Base-by-base conservation (phyloP, 108 stramenopile species). In the Skeletonema costatum region DNA sequence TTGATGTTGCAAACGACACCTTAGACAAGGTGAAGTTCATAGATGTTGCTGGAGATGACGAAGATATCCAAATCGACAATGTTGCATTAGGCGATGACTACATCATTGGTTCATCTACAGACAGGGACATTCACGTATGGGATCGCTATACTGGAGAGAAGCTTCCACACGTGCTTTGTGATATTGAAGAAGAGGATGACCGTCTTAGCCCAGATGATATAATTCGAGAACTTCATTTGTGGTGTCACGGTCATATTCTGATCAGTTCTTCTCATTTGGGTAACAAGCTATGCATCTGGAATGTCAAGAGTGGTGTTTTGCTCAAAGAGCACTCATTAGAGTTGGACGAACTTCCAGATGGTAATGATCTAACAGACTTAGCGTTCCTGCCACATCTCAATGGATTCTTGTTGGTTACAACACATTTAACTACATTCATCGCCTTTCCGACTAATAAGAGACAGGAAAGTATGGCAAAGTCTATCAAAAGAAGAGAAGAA, bases 101-200 rank as follows among this genome's bases (percentile, higher is more conserved):
- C 32, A 53, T 70, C 10, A 13, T 29, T 51, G 68, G 68, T 4
- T 31, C 35, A 5, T 70, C 48, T 70, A 31, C 3, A 11, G 16
- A 51, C 32, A 70, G 29, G 17, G 30, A 56, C 2, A 29, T 70
- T 6, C 68, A 70, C 17, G 32, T 70, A 14, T 70, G 68, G 68
- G 50, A 70, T 35, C 68, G 68, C 16, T n/a, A 0, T 13, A 53
- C 68, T 31, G 68, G 48, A 51, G 42, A 70, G 16, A 70, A 70
- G 16, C 31, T 25, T 21, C 30, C 12, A 31, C 14, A 39, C 17
- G 53, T 21, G 0, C 29, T 70, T 13, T 70, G 68, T 32, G 68
- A 70, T 70, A 46, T 70, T n/a, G 68, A 53, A 51, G 68, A 46
- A 32, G 68, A 70, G 31, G 68, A 70, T 30, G 68, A 70, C 4